Evolutionary conservation across 2,329 filamentous ascomycete species (phyloP), one percentile per base, ranked within the genome.

Genomic region (Cladosporium colombiae): DNA sequence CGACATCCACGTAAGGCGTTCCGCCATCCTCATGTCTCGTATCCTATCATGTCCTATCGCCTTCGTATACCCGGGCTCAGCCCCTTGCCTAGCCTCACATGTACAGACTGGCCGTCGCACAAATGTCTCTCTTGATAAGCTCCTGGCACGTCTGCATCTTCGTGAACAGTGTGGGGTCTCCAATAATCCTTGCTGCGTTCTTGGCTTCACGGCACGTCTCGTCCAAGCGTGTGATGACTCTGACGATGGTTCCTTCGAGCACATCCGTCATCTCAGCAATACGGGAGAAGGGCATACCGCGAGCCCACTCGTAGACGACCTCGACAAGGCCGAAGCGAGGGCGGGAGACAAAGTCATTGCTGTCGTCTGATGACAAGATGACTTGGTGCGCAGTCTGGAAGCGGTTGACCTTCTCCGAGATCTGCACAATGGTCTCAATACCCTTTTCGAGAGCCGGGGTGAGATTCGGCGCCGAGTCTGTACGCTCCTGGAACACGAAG

Each of bases 71-170:
- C 50, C 29, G 8, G 29, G 14, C 14, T 81, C 78, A 70, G 82
- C 82, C 73, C 40, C 52, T 27, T 37, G 29, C 23, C 31, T 33
- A n/a, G 52, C 52, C 52, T 55, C 52, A 96, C 90, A 96, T 93
- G 75, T 96, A 96, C 74, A 96, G 79, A 77, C 89, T 92, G 16
- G 93, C 92, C 46, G 93, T 92, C 21, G 93, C 93, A 25, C 92
- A 96, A 63, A 97, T 95, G 77, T 97, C 95, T 74, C 95, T 83
- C 85, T 97, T 96, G 77, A 99, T 99, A 85, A 97, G 86, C 83
- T 99, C 95, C 85, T 98, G 94, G 71, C 94, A 96, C 69, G 89
- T 89, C 81, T 96, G 90, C 94, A 99, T 99, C 86, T 99, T 99
- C 71, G 89, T 88, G 78, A 96, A 97, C 71, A 99, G 81, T 65